These are phyloP conservation scores for Theileria sp. DNA, from an alignment of 169 alveolate species.

Conservation along the genomic window DNA sequence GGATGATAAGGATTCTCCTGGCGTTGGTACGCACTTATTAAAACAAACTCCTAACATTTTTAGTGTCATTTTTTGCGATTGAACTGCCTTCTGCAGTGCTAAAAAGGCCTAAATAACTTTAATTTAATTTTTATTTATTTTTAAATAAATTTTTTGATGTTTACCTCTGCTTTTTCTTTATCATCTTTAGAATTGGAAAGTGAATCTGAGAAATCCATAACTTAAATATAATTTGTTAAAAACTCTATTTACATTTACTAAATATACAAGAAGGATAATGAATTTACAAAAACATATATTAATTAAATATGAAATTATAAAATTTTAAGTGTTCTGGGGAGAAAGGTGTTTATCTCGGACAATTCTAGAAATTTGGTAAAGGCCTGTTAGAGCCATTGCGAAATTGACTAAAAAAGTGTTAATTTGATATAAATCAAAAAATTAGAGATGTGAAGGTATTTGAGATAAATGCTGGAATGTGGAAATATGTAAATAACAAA, in stretches of 20 bases:
- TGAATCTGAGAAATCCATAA: conserved; percentile 44
- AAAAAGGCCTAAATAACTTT: conserved; percentile 41
- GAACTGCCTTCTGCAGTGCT: conserved; percentile 61
- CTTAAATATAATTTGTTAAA: background rate
- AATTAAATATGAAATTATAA: background rate
- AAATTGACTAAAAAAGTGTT: conserved; percentile 57
- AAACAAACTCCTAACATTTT: conserved; percentile 64
- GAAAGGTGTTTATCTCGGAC: conserved; percentile 29
- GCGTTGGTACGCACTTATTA: conserved; percentile 64
- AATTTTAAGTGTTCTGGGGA: conserved; percentile 25
- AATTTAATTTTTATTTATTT: background rate
- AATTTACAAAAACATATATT: background rate
- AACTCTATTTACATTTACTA: background rate
- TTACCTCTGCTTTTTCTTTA: conserved; percentile 68
- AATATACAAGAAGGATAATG: background rate
- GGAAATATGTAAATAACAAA: background rate
- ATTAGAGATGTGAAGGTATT: background rate
- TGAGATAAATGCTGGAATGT: background rate
- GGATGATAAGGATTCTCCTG: conserved; percentile 60
- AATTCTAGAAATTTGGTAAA: conserved; percentile 56
- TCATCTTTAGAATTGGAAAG: conserved; percentile 34
- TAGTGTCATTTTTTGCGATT: conserved; percentile 65
- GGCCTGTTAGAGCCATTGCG: conserved; percentile 78
- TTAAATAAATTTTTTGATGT: background rate
- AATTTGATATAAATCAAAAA: background rate